These are phyloP conservation scores for Rosa multiflora DNA, from an alignment of 306 rosid genomes.

Conservation along the genomic window DNA sequence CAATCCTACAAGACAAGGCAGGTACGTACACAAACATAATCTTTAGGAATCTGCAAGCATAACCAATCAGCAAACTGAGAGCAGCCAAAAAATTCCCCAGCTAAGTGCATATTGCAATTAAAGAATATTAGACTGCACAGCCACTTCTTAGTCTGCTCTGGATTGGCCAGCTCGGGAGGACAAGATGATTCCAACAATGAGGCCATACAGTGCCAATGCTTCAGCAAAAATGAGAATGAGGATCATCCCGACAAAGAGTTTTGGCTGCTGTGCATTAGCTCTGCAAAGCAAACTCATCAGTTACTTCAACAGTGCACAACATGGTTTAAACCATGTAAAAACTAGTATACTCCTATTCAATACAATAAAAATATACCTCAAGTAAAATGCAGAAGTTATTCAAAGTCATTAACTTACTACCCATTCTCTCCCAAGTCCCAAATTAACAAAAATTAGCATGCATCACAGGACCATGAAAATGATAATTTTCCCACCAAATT, in stretches of 20 bases:
- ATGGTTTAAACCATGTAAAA: too few species aligned
- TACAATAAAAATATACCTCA: too few species aligned
- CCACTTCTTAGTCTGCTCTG: slow-evolving; percentile 49
- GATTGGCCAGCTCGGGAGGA: slow-evolving; percentile 78
- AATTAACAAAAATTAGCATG: too few species aligned
- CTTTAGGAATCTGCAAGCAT: too few species aligned
- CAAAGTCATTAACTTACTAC: too few species aligned
- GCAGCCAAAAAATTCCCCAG: background rate
- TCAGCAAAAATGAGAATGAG: slow-evolving; percentile 76
- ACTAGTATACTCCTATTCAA: too few species aligned
- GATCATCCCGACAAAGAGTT: slow-evolving; percentile 68
- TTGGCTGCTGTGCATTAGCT: slow-evolving; percentile 75
- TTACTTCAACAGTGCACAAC: too few species aligned
- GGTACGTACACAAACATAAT: too few species aligned
- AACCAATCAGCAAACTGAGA: background rate
- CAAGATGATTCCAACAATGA: slow-evolving; percentile 72
- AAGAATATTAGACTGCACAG: background rate
- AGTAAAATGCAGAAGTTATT: too few species aligned
- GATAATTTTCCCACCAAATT: too few species aligned
- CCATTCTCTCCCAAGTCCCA: too few species aligned
- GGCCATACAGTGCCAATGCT: slow-evolving; percentile 74
- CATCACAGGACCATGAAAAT: too few species aligned
- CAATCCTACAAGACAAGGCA: background rate
- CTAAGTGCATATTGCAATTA: background rate
- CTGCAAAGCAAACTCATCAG: slow-evolving; percentile 21